These are phyloP conservation scores for Suillus sp. DNA, from an alignment of 768 basidiomycete genomes.

Conservation along the genomic window DNA sequence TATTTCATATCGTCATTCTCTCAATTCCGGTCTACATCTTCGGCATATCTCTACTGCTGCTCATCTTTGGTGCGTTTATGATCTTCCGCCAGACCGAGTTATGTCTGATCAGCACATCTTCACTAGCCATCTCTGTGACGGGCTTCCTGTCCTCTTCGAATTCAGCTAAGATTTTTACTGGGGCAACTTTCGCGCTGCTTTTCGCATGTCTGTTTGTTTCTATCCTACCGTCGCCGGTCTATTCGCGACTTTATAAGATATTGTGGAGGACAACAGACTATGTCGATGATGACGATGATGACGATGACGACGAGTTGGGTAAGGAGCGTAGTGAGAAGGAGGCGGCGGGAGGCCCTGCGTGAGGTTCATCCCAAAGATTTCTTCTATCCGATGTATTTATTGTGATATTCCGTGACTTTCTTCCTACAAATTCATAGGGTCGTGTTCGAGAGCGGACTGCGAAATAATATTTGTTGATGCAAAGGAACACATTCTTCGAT, in stretches of 20 bases:
- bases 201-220: neutral
- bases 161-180: slow-evolving; percentile 3
- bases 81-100: neutral
- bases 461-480: too few species aligned
- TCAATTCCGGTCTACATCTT: neutral
- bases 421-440: neutral
- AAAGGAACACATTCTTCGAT: too few species aligned
- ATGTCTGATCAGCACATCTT: neutral
- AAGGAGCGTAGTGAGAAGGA: neutral
- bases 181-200: slow-evolving; percentile 1
- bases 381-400: too few species aligned
- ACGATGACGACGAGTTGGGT: neutral
- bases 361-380: neutral
- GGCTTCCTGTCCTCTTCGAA: slow-evolving; percentile 3
- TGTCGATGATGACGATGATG: neutral
- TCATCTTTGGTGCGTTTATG: neutral
- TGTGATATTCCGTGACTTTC: neutral
- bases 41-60: neutral
- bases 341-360: neutral
- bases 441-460: neutral
- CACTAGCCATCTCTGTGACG: neutral
- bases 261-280: neutral
- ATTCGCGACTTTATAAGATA: neutral
- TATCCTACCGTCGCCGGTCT: slow-evolving; percentile 1
- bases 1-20: slow-evolving; percentile 2